Evolutionary conservation across 306 rosid species (phyloP), one percentile per base, ranked within the genome.

Genomic region (Casuarina glauca): DNA sequence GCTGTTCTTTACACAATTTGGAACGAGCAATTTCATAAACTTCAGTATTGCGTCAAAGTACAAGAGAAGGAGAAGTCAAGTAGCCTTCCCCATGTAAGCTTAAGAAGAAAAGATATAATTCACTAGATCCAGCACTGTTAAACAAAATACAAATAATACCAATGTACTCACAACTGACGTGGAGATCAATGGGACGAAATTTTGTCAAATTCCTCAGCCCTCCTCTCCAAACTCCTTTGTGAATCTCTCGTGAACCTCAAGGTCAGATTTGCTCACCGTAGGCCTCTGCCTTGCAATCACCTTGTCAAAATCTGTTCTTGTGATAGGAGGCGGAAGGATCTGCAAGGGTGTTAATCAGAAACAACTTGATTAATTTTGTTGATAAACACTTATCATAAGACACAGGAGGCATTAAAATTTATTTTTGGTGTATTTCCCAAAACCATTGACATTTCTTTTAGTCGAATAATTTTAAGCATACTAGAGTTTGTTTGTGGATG

Each of bases 151-250:
- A 82, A 82, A 76, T 88, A 64, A 63, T 52, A 67, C 76, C 44
- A 75, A 68, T 76, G 84, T 73, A 76, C 80, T 69, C 69, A 52
- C 19, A 78, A 75, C 61, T 67, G 73, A 75, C 49, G 83, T 60
- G 82, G 88, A 26, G 32, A 84, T 83, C 77, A 50, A 85, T 35
- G 75, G 74, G 39, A 80, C n/a, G 74, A 75, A 82, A 80, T 69
- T 78, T 81, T 82, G 81, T 77, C 84, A 42, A 76, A 76, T 62
- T 79, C 69, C 3, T 91, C 85, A 95, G 74, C 99, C 99, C 88
- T 96, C 99, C 88, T 96, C 99, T 78, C 99, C 99, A 49, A 96
- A 96, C 86, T 96, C 99, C 83, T 84, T 93, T 0, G 99, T 96
- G 84, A 96, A 96, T 89, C 93, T 90, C 93, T 93, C 99, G 11